Evolutionary conservation across 495 filamentous ascomycete genomes (phyloP).

Genomic region (Penicilliopsis zonata): DNA sequence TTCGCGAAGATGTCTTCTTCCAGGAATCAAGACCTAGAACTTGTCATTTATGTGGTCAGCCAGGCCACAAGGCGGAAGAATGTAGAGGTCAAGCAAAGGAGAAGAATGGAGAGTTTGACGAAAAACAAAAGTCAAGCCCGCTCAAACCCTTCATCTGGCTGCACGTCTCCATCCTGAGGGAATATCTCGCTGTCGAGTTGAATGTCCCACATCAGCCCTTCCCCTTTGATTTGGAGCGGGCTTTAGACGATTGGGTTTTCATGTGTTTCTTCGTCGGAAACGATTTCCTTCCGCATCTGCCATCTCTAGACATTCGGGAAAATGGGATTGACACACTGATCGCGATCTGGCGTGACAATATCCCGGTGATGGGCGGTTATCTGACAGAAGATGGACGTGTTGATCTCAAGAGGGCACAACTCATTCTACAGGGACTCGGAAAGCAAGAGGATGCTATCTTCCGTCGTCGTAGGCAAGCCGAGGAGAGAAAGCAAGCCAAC

Average conservation of each 20-base stretch:
- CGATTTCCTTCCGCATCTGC: constrained; percentile 95
- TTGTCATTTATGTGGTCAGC: constrained; percentile 81
- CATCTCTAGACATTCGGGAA: constrained; percentile 91
- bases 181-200: constrained; percentile 88
- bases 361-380: constrained; percentile 87
- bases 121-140: constrained; percentile 58
- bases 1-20: constrained; percentile 94
- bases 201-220: constrained; percentile 68
- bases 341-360: constrained; percentile 88
- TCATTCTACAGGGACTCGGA: constrained; percentile 77
- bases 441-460: constrained; percentile 97
- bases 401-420: constrained; percentile 74
- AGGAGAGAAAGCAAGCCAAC: constrained; percentile 68
- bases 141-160: constrained; percentile 97
- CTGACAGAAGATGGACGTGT: constrained; percentile 90
- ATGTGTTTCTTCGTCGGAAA: constrained; percentile 99
- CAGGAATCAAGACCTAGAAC: constrained; percentile 69
- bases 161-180: constrained; percentile 79
- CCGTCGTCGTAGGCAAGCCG: constrained; percentile 63
- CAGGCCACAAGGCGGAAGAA: constrained; percentile 73
- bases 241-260: constrained; percentile 99
- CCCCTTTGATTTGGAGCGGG: constrained; percentile 80
- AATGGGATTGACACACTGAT: constrained; percentile 94
- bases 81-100: constrained; percentile 76
- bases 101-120: constrained; percentile 74